Evolutionary conservation across 148 eudicot genomes (phyloP).

Genomic region (Camellia granthamiana): DNA sequence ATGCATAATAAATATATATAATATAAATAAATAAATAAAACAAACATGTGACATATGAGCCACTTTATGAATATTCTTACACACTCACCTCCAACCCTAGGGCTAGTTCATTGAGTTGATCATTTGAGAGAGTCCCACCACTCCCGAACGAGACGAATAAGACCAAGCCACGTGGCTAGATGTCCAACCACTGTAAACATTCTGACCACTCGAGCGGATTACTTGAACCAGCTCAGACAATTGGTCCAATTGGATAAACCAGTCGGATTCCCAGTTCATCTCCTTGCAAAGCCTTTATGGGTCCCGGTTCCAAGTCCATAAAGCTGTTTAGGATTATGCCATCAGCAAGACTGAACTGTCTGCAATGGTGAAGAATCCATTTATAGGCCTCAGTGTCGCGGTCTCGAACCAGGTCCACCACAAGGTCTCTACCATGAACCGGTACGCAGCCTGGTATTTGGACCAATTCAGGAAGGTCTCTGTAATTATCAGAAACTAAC

Average conservation of each 20-base stretch:
- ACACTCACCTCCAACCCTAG: conserved; percentile 53
- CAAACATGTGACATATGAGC: too few species aligned
- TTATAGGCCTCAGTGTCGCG: conserved; percentile 7
- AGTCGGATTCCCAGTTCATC: conserved; percentile 19
- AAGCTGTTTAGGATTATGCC: conserved; percentile 31
- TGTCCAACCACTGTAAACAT: conserved; percentile 43
- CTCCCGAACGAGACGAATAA: conserved; percentile 56
- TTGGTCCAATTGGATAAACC: conserved; percentile 41
- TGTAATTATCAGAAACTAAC: background rate
- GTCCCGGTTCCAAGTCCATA: conserved; percentile 26
- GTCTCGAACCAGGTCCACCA: conserved; percentile 17
- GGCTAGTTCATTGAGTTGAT: conserved; percentile 45
- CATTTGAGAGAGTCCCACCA: conserved; percentile 46
- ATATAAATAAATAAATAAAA: too few species aligned
- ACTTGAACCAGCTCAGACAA: conserved; percentile 18
- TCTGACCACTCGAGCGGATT: background rate
- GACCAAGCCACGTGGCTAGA: conserved; percentile 47
- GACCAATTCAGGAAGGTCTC: conserved; percentile 8
- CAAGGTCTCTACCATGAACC: background rate
- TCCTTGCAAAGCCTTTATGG: conserved; percentile 22
- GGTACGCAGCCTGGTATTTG: conserved; percentile 18
- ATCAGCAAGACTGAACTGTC: background rate
- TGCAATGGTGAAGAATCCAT: background rate
- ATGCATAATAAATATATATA: too few species aligned
- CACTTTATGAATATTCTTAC: too few species aligned